Base-by-base conservation (phyloP, 1,139 yeast species). In the Candida glucosophila region DNA sequence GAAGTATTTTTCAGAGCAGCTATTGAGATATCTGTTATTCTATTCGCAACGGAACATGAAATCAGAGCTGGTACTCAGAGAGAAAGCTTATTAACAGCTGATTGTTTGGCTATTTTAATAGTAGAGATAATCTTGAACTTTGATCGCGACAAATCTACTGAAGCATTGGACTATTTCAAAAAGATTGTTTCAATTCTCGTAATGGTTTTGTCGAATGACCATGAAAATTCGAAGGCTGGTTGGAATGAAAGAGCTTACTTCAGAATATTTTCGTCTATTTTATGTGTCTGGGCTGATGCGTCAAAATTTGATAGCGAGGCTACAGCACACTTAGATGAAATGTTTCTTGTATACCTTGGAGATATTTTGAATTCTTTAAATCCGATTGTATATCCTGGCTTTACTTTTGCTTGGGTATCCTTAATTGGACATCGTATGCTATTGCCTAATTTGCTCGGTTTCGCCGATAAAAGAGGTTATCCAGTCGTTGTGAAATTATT, bases 371-470 rank as follows among this genome's bases (percentile, higher is more conserved):
- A 75, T 33, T 64, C 79, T 5, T 57, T 83, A 30, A 97, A 92
- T 52, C 98, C 98, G 6, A 58, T 81, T 22, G 79, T 90, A 3
- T 81, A 80, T 62, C 96, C 97, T 2, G 96, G 93, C 0, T 90
- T 90, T 47, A 76, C 95, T 1, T 86, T 90, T 64, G 92, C 95
- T 2, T 90, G 98, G 98, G 74, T 86, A 38, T 77, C 95, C 4
- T 64, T 90, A 42, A 69, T 88, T 22, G 77, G 95, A 5, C 98
- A 90, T 49, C 71, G 97, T 34, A 73, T 83, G 77, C 83, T 86
- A 46, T 62, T 92, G 52, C 96, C 97, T 12, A 68, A 68, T 31
- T 55, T 92, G 37, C 53, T 92, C 36, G 76, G 72, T 29, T 51
- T 78, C 17, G 71, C 75, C 1, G 64, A 70, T 4, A 63, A 65